Evolutionary conservation across 768 basidiomycete genomes (phyloP), one percentile per base, ranked within the genome.

Genomic region (Collybiopsis luxurians): DNA sequence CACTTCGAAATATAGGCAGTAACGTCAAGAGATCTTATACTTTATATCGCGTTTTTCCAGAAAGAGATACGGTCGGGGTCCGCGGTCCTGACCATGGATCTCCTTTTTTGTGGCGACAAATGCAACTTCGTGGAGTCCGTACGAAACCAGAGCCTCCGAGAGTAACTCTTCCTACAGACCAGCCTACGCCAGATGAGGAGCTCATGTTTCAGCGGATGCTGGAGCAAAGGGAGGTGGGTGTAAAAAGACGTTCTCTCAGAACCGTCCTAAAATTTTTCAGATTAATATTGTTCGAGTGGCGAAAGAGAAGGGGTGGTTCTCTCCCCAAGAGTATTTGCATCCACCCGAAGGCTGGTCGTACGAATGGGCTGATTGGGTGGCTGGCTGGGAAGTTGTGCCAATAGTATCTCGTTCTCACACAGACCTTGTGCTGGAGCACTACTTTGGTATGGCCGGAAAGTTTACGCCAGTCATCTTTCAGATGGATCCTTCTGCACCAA

Each of bases 361-460:
- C 30, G 43, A 42, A 21, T 54, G 53, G 53, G 19, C 42, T 19
- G 40, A 24, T 24, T 54, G 53, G 53, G 40, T 54, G 23, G 53
- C 53, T 17, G 53, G 53, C 10, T 54, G 53, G 53, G 53, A 54
- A 24, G 26, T 54, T 26, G 40, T 54, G 1, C 53, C 53, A 26
- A 54, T 54, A 12, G 39, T 42, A 30, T 19, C 27, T 44, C 53
- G 53, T 15, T 43, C 40, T 44, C 40, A 54, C n/a, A 44, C 39
- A n/a, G 53, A 54, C n/a, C 53, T 54, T 42, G 15, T 45, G 15
- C 42, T 54, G 5, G 53, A 54, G 23, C 53, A 54, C 31, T 54
- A 30, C 26, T 54, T 28, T n/a, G 53, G 40, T n/a, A 28, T 54
- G 17, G n/a, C 27, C 12, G 53, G 53, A 26, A 43, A 13, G 30